A percentile compares a stretch with the other conserved stretches of the same genome.
Conservation (phyloP, 2,329 filamentous ascomycete species). For the Aureobasidium sp. region DNA sequence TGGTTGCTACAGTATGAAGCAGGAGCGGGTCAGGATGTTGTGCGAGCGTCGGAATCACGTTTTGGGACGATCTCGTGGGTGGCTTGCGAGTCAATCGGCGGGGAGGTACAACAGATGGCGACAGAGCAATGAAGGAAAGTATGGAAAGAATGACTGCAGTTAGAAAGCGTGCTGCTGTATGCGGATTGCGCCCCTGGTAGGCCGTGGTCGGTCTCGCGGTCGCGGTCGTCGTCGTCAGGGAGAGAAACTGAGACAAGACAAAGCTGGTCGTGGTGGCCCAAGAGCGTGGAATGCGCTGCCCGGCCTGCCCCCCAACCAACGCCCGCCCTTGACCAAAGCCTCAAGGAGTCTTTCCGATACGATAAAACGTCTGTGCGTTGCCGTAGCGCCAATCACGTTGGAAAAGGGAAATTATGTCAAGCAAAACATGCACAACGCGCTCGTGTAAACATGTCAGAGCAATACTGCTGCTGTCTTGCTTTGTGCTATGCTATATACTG, state of each 20-base stretch:
- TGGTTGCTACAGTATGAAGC: neutral
- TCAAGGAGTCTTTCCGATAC: neutral
- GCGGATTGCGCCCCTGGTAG: neutral
- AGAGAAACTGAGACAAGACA: slow-evolving; percentile 2
- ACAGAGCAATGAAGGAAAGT: neutral
- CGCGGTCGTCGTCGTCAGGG: slow-evolving; percentile 6
- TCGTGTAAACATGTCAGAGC: neutral
- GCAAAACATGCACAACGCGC: neutral
- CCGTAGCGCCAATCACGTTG: slow-evolving; percentile 7
- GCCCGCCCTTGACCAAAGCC: neutral
- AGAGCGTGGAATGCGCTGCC: slow-evolving; percentile 11
- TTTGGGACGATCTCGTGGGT: slow-evolving; percentile 11
- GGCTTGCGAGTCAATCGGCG: neutral
- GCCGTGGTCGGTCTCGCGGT: neutral
- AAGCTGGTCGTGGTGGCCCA: neutral
- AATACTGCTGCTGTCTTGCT: neutral
- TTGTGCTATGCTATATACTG: slow-evolving; percentile 3
- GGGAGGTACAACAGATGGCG: neutral
- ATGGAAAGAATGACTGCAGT: slow-evolving; percentile 14
- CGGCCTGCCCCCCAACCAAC: slow-evolving; percentile 1
- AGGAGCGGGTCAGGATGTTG: neutral
- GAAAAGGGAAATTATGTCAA: neutral
- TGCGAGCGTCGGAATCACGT: slow-evolving; percentile 3
- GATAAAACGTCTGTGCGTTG: neutral
- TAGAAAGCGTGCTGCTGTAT: neutral